Conservation (phyloP, 1,284 basidiomycete genomes). For the Rhizoctonia solani region DNA sequence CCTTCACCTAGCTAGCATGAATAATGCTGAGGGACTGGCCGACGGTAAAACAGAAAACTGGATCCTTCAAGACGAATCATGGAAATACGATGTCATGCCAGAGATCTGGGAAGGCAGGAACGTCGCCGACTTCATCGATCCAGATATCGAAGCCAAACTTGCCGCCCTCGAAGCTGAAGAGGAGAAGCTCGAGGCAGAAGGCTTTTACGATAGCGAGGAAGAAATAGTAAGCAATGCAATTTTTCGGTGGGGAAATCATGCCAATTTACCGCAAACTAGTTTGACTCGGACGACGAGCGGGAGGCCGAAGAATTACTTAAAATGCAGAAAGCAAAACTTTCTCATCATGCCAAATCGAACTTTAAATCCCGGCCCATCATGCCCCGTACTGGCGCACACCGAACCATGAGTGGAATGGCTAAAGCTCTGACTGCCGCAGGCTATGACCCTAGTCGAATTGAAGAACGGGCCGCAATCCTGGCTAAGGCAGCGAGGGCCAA, state of each 20-base stretch:
- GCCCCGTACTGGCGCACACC: slow-evolving; percentile 83
- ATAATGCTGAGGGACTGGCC: background rate
- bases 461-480: slow-evolving; percentile 83
- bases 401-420: slow-evolving; percentile 87
- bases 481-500: slow-evolving; percentile 70
- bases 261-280: slow-evolving; percentile 50
- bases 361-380: slow-evolving; percentile 84
- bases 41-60: slow-evolving; percentile 90
- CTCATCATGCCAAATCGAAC: slow-evolving; percentile 83
- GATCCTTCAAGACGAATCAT: slow-evolving; percentile 85
- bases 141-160: slow-evolving; percentile 96
- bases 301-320: slow-evolving; percentile 67
- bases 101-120: slow-evolving; percentile 99
- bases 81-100: slow-evolving; percentile 95
- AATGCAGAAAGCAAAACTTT: slow-evolving; percentile 74
- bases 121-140: slow-evolving; percentile 97
- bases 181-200: slow-evolving; percentile 89
- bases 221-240: slow-evolving; percentile 64
- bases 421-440: slow-evolving; percentile 83
- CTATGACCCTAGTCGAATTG: slow-evolving; percentile 84
- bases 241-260: background rate
- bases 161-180: slow-evolving; percentile 98
- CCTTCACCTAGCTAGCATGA: slow-evolving; percentile 13
- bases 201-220: slow-evolving; percentile 90
- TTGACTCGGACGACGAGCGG: slow-evolving; percentile 91